These are phyloP conservation scores for Pilatotrama ljubarskyi DNA, from an alignment of 768 basidiomycete species.

Conservation along the genomic window DNA sequence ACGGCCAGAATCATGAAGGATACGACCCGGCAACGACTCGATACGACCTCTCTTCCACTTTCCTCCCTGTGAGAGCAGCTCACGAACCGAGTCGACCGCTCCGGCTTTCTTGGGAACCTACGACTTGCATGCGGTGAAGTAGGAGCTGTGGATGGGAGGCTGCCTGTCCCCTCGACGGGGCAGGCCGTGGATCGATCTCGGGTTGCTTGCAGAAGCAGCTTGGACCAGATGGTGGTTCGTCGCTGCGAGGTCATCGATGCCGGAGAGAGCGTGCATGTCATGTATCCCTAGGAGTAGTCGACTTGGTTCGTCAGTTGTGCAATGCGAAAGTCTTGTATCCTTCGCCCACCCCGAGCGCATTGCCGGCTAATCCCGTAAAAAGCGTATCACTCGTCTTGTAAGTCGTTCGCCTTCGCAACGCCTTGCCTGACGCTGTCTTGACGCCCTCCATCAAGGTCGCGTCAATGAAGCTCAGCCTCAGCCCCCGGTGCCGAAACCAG, in stretches of 20 bases:
- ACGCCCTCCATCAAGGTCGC: too few relatives aligned
- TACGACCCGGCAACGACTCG: conserved; percentile 19
- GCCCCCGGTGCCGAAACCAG: too few relatives aligned
- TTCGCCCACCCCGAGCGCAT: background rate
- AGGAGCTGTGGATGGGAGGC: background rate
- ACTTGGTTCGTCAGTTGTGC: conserved; percentile 10
- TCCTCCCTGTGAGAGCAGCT: conserved; percentile 5
- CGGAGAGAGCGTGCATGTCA: conserved; percentile 1
- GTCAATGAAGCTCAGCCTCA: too few relatives aligned
- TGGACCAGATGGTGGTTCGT: background rate
- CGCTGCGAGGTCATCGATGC: background rate
- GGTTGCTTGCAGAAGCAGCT: background rate
- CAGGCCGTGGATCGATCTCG: conserved; percentile 8
- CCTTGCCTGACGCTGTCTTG: too few relatives aligned
- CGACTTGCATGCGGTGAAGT: background rate
- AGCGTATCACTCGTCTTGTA: too few relatives aligned
- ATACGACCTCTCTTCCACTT: conserved; percentile 9
- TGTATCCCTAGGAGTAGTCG: conserved; percentile 18
- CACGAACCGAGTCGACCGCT: background rate
- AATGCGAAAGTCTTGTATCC: conserved; percentile 20
- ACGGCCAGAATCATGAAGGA: conserved; percentile 23
- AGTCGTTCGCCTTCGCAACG: too few relatives aligned
- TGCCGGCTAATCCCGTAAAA: too few relatives aligned
- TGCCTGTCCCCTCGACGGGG: conserved; percentile 11
- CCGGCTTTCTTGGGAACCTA: conserved; percentile 6